Evolutionary conservation across 179 eudicot species (phyloP), one percentile per base, ranked within the genome.

Genomic region (Vitellaria paradoxa): DNA sequence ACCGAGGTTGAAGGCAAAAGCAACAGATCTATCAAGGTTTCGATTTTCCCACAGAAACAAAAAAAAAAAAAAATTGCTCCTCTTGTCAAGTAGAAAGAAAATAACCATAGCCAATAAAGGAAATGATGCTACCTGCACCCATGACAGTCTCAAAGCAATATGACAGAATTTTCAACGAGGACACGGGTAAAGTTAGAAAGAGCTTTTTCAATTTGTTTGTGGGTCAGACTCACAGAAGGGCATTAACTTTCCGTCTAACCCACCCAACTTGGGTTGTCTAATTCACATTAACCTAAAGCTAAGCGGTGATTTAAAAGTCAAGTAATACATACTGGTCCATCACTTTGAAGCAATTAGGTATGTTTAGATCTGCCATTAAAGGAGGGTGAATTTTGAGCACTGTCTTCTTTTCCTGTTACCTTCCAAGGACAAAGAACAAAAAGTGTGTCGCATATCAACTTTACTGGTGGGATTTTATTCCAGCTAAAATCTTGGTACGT

Each of bases 31-130:
- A 23, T 11, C 45, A 20, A 40, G 7, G 60, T n/a, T 20, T 76
- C 40, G 65, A 69, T 18, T 75, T 14, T 45, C 77, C 70, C 20
- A 75, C 70, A 62, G 20, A 75, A 24, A 47, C 20, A 65, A 71
- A 53, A 71, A 49, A 71, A 30, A 30, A 30, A 30, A 30, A 30
- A 30, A 30, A 30, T 30, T 78, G 68, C 70, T 26, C 71, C 70
- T 63, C 76, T 23, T 70, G 57, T 78, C 76, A 78, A 78, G 80
- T 61, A 26, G 63, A 63, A 61, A 77, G 68, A 70, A 71, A 37
- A 77, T 17, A 50, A 63, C 62, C 21, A 61, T 71, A 78, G 23
- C 37, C 47, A 69, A 37, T 75, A 60, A 60, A 70, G 80, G 75
- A 71, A n/a, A 71, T 78, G 62, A 53, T 78, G 80, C 68, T 65